Evolutionary conservation across 2,329 filamentous ascomycete species (phyloP), one percentile per base, ranked within the genome.

Genomic region (Westerdykella aurantiaca): DNA sequence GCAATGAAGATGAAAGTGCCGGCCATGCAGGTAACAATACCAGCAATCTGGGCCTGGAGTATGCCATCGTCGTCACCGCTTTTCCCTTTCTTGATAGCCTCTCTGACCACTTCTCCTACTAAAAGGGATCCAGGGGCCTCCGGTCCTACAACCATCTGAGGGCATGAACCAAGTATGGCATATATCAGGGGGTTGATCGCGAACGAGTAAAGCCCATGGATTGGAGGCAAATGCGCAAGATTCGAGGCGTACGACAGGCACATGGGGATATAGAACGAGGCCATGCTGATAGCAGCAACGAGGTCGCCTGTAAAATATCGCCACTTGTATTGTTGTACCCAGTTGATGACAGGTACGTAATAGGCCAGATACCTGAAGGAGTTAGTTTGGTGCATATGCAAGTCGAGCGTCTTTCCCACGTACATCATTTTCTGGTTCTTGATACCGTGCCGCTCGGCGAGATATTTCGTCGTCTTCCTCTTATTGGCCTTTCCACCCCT

Each of bases 191-290:
- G 93, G 46, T 90, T 90, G 72, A 97, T 88, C 49, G 94, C 87
- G 64, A 96, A 97, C 13, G 87, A 81, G 69, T 97, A 98, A 3
- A 98, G 77, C 0, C 93, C 93, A 60, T 95, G 91, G 58, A 97
- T 90, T 0, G 93, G 86, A 7, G 91, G 89, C 1, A 96, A 82
- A 63, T 97, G 93, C 5, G 86, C 89, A 34, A 98, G 81, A 61
- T 97, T 97, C 34, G 88, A 82, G 43, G 93, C 89, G 51, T 94
- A 85, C 0, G 93, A 97, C 12, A 98, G 78, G 0, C 89, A 86
- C 90, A 98, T 96, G 41, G 93, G 93, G 31, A 98, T 85, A 67
- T 98, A 98, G 72, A 98, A 93, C 21, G 90, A 95, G n/a, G 91
- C 88, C 72, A 98, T 85, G n/a, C 93, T 97, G 50, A 97, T 67